Evolutionary conservation across 2,329 filamentous ascomycete species (phyloP).

Genomic region (Anthostomella pinea): DNA sequence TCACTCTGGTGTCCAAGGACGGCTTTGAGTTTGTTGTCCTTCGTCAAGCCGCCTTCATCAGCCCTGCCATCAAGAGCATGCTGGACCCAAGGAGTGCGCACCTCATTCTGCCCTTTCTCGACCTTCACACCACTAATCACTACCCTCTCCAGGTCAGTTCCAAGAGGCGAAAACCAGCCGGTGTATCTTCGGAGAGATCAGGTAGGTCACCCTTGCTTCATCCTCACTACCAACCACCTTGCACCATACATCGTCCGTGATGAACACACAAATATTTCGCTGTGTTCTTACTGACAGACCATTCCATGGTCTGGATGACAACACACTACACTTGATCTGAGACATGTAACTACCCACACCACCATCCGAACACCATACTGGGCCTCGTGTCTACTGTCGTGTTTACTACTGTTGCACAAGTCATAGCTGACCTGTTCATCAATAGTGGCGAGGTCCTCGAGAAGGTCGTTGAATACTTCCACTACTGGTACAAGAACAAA

Average conservation of each 20-base stretch:
- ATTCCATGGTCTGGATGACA: slow-evolving; percentile 47
- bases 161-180: slow-evolving; percentile 61
- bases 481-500: slow-evolving; percentile 74
- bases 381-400: slow-evolving; percentile 8
- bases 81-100: slow-evolving; percentile 63
- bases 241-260: slow-evolving; percentile 28
- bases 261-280: slow-evolving; percentile 38
- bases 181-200: slow-evolving; percentile 70
- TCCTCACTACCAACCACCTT: slow-evolving; percentile 1
- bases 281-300: slow-evolving; percentile 49
- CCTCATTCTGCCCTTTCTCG: slow-evolving; percentile 18
- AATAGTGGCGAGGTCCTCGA: slow-evolving; percentile 69
- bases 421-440: slow-evolving; percentile 18
- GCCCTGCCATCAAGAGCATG: slow-evolving; percentile 72
- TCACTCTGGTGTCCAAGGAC: slow-evolving; percentile 74
- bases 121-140: no score
- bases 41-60: slow-evolving; percentile 67
- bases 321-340: slow-evolving; percentile 66
- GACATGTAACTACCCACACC: slow-evolving; percentile 17
- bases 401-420: background rate
- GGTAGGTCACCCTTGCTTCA: slow-evolving; percentile 47
- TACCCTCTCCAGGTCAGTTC: slow-evolving; percentile 59
- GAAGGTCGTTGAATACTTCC: slow-evolving; percentile 79
- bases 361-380: slow-evolving; percentile 1
- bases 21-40: slow-evolving; percentile 74